Conservation (phyloP, 2,329 filamentous ascomycete species). For the Elsinoe ampelina region DNA sequence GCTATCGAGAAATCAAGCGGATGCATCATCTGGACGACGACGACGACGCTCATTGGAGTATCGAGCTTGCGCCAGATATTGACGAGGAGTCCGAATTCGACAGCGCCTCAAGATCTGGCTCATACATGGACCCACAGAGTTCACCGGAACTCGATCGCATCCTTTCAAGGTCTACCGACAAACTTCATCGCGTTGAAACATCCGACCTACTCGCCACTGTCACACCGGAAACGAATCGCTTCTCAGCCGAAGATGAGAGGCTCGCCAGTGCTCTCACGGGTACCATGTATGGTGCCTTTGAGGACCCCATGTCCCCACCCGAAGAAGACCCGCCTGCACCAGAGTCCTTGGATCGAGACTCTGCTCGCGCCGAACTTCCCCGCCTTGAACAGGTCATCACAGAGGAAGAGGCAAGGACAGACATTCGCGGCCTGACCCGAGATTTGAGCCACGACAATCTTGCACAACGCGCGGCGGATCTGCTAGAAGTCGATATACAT, state of each 20-base stretch:
- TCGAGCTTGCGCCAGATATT: slow-evolving; percentile 63
- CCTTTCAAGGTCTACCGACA: not conserved
- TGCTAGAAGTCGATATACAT: slow-evolving; percentile 56
- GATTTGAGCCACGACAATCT: slow-evolving; percentile 38
- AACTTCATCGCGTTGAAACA: not conserved
- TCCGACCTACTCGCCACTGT: slow-evolving; percentile 14
- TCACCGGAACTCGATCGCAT: slow-evolving; percentile 12
- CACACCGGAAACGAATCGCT: slow-evolving; percentile 11
- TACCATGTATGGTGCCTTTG: slow-evolving; percentile 67
- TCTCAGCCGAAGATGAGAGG: slow-evolving; percentile 3
- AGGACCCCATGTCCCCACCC: slow-evolving; percentile 24
- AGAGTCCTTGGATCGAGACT: slow-evolving; percentile 6
- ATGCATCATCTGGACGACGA: slow-evolving; percentile 15
- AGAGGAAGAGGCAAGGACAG: slow-evolving; percentile 2
- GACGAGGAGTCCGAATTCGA: slow-evolving; percentile 38
- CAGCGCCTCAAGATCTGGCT: slow-evolving; percentile 23
- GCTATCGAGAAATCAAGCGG: slow-evolving; percentile 23
- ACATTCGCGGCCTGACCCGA: slow-evolving; percentile 4
- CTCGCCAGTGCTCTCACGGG: slow-evolving; percentile 52
- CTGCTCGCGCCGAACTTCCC: slow-evolving; percentile 18
- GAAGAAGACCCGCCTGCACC: not conserved
- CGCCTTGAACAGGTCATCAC: not conserved
- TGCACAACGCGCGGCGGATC: slow-evolving; percentile 30
- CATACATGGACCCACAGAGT: not conserved
- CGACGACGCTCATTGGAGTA: slow-evolving; percentile 66